These are phyloP conservation scores for Grosmannia clavigera DNA, from an alignment of 2,329 filamentous ascomycete species.

Conservation along the genomic window DNA sequence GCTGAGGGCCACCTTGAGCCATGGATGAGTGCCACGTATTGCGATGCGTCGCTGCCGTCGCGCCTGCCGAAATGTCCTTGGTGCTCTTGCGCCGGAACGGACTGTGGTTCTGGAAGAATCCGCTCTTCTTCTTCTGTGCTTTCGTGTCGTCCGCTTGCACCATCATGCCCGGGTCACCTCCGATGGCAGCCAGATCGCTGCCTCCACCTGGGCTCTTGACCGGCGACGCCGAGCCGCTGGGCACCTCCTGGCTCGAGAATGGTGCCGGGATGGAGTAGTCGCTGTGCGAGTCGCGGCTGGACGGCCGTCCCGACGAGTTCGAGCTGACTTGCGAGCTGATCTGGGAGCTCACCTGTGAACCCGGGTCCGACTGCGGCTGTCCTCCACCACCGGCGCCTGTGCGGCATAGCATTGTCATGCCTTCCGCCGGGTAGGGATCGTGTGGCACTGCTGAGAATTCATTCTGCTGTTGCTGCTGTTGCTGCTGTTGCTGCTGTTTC, in stretches of 20 bases:
- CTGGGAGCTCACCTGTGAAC: constrained; percentile 34
- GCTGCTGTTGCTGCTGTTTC: constrained; percentile 11
- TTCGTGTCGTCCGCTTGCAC: constrained; percentile 49
- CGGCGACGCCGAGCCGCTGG: constrained; percentile 58
- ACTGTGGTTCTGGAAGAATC: constrained; percentile 86
- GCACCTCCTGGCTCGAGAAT: constrained; percentile 72
- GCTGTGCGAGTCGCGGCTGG: constrained; percentile 79
- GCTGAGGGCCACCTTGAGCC: background rate
- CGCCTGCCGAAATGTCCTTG: constrained; percentile 44
- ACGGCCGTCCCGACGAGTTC: constrained; percentile 55
- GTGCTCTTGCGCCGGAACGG: constrained; percentile 90
- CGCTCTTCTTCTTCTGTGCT: constrained; percentile 59
- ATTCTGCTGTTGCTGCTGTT: constrained; percentile 13
- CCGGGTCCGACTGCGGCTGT: constrained; percentile 23
- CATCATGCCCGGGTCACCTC: constrained; percentile 16
- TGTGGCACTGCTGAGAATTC: constrained; percentile 60
- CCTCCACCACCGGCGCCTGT: constrained; percentile 22
- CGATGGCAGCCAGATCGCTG: background rate
- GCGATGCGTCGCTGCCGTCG: constrained; percentile 27
- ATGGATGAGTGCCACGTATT: constrained; percentile 45
- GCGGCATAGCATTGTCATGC: constrained; percentile 95
- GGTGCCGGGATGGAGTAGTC: constrained; percentile 85
- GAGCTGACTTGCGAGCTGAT: constrained; percentile 22
- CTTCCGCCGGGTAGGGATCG: constrained; percentile 87
- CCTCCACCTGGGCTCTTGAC: constrained; percentile 35